Conservation (phyloP, 805 yeast genomes). For the Myxozyma sirexii region DNA sequence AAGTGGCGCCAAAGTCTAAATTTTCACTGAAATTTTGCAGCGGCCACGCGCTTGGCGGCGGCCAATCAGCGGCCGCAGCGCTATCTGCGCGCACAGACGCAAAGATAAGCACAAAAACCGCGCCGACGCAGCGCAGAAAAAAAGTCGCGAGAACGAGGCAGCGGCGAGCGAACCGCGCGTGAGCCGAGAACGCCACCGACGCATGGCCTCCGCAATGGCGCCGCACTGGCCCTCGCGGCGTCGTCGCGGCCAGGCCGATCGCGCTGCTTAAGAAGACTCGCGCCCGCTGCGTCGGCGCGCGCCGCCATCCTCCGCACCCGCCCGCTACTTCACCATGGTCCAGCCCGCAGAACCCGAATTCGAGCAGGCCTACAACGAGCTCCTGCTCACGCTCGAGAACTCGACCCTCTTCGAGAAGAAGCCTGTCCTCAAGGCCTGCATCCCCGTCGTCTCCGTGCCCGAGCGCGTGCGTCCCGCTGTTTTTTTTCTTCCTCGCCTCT, state of each 20-base stretch:
- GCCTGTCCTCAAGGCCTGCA: constrained; percentile 86
- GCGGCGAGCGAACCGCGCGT: neutral
- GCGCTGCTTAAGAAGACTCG: neutral
- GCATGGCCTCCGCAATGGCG: constrained; percentile 1
- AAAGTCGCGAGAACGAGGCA: neutral
- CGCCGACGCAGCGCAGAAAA: neutral
- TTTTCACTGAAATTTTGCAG: too few relatives aligned
- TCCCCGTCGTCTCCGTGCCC: constrained; percentile 90
- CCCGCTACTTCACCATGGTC: constrained; percentile 22
- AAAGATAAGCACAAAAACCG: neutral
- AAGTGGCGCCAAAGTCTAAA: too few relatives aligned
- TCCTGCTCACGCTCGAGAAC: constrained; percentile 82
- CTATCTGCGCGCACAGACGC: neutral
- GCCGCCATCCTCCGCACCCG: too few relatives aligned
- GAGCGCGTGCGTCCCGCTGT: constrained; percentile 69
- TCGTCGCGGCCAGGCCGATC: neutral
- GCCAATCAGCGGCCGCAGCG: too few relatives aligned
- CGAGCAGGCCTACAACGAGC: constrained; percentile 97
- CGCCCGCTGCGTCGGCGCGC: neutral
- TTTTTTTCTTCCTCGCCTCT: neutral
- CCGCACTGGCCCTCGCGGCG: neutral
- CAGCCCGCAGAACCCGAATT: constrained; percentile 93
- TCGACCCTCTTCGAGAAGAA: constrained; percentile 85
- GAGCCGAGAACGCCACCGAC: constrained; percentile 17
- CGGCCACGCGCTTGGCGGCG: too few relatives aligned